Base-by-base conservation (phyloP, 2,329 filamentous ascomycete species). In the Colletotrichum sp. region DNA sequence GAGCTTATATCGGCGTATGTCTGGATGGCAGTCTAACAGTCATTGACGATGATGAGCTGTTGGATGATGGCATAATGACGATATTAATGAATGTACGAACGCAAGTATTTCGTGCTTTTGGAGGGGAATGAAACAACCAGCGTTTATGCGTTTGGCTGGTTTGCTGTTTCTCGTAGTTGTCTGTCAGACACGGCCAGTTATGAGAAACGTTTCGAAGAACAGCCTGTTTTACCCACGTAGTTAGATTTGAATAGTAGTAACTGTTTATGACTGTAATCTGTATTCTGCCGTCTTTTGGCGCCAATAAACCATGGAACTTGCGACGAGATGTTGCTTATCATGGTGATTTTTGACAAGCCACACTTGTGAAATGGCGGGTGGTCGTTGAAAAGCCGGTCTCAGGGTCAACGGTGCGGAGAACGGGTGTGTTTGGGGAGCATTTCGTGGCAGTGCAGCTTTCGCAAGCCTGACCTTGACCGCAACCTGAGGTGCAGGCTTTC, bases 21-120 rank as follows among this genome's bases (percentile, higher is more conserved):
- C 74, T 76, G 70, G 74, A n/a, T 55, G 64, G 65, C 34, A 24
- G 28, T 76, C 70, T 48, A 58, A 36, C 58, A 36, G 64, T 66
- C 74, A 74, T 76, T 74, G 38, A 74, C 48, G 57, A 65, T 64
- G 64, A 75, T 69, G 74, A 65, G 13, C 57, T 63, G 65, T 65
- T 69, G 74, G 74, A 65, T 65, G 58, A 74, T 65, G 74, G 74
- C 74, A 68, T 74, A 74, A 76, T 76, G 74, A 76, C 74, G 74
- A 76, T 74, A 74, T 32, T 76, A 76, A 76, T 74, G 74, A 76
- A 69, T 76, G 74, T 76, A 76, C 74, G 74, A 75, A 76, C 70
- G 70, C 30, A 38, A 68, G 34, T 36, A 32, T 38, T 43, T 68
- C 74, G 74, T 74, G 70, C 74, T 76, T 71, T 76, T 69, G 74